These are phyloP conservation scores for Linaria vulgaris DNA, from an alignment of 257 asterid species.

Conservation along the genomic window DNA sequence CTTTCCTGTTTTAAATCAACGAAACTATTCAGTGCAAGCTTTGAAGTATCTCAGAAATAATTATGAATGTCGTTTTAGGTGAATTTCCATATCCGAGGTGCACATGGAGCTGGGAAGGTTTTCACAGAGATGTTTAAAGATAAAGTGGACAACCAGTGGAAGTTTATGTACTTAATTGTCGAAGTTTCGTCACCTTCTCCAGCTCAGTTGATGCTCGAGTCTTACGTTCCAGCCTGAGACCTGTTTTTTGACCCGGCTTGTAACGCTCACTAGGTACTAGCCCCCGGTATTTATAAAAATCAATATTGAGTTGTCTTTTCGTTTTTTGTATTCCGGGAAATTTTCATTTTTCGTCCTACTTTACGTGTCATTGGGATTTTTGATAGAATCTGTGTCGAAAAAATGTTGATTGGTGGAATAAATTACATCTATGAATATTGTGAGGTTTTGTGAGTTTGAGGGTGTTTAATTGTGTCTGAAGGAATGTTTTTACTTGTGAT, in stretches of 20 bases:
- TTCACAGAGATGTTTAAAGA: constrained; percentile 89
- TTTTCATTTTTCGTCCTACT: too few species aligned
- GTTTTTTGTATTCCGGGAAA: too few species aligned
- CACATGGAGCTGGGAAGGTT: constrained; percentile 87
- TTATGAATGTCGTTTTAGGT: constrained; percentile 44
- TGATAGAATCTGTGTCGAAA: too few species aligned
- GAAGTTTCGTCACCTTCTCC: constrained; percentile 74
- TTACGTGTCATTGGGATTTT: too few species aligned
- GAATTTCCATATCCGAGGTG: constrained; percentile 86
- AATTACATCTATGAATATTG: too few species aligned
- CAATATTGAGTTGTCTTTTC: too few species aligned
- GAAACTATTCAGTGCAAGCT: background rate
- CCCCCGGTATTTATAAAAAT: background rate
- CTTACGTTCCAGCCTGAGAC: constrained; percentile 78
- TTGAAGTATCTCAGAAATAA: constrained; percentile 10
- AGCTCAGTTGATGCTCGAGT: constrained; percentile 85
- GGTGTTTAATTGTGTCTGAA: too few species aligned
- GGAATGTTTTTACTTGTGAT: too few species aligned
- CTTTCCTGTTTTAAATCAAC: constrained; percentile 6
- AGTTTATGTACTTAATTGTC: constrained; percentile 75
- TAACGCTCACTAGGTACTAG: background rate
- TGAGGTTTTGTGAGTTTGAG: too few species aligned
- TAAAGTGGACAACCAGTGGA: constrained; percentile 82
- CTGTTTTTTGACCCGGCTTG: background rate
- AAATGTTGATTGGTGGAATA: too few species aligned